These are phyloP conservation scores for Claviceps paspali DNA, from an alignment of 2,329 filamentous ascomycete genomes.

Conservation along the genomic window DNA sequence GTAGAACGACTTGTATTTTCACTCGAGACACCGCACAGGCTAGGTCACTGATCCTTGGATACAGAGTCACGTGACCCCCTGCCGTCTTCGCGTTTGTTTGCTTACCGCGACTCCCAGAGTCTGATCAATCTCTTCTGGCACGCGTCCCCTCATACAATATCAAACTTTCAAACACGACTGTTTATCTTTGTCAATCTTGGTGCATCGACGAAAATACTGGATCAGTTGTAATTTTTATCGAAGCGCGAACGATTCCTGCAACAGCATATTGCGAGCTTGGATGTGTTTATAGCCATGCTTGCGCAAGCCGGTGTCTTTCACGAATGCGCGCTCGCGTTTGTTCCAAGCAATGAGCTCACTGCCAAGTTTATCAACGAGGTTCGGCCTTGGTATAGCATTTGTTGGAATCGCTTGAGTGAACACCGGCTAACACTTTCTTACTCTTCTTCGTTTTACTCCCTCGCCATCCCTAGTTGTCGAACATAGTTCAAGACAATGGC, in stretches of 20 bases:
- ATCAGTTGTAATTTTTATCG: background rate
- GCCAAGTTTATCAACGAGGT: conserved; percentile 27
- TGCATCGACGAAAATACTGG: background rate
- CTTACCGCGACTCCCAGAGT: background rate
- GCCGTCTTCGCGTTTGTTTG: conserved; percentile 21
- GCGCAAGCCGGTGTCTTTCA: conserved; percentile 20
- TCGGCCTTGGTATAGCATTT: background rate
- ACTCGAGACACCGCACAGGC: too few relatives aligned
- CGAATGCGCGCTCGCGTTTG: conserved; percentile 30
- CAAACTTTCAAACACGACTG: background rate
- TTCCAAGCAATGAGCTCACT: conserved; percentile 25
- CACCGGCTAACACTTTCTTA: conserved; percentile 3
- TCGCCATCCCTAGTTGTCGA: conserved; percentile 21
- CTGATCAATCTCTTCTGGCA: conserved; percentile 3
- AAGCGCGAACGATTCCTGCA: background rate
- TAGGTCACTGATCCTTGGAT: background rate
- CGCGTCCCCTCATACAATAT: conserved; percentile 4
- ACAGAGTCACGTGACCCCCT: conserved; percentile 19
- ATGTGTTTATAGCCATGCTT: conserved; percentile 12
- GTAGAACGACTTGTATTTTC: background rate
- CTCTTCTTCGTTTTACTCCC: background rate
- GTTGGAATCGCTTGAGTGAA: too few relatives aligned
- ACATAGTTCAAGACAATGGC: conserved; percentile 32
- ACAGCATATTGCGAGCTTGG: background rate
- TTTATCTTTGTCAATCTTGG: background rate